Base-by-base conservation (phyloP, 768 basidiomycete species). In the Chalciporus pseudorubinellus region DNA sequence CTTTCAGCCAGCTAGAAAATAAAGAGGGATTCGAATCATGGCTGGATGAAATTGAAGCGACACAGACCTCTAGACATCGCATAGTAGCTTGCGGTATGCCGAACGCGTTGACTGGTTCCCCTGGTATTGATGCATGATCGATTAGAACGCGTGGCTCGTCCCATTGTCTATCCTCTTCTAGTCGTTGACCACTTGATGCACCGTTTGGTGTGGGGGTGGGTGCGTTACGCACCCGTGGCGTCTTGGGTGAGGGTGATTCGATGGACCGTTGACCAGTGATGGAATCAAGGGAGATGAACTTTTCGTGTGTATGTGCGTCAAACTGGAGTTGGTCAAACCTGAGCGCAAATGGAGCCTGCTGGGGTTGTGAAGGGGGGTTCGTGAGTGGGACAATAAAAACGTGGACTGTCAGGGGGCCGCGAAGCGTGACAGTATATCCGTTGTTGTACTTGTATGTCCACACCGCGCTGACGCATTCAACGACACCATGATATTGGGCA, bases 41-140 rank as follows among this genome's bases (percentile, higher is more conserved):
- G 31, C n/a, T 19, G 33, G 22, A 39, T 43, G 36, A 20, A 51
- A 24, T 20, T 21, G 48, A 22, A 39, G 45, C 16, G 20, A 29
- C 44, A 65, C 77, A 50, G 50, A 87, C 86, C 78, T 92, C 90
- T 31, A 92, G 72, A 77, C 89, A 91, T 48, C 90, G 77, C 91
- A 92, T 92, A 16, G 90, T 90, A 3, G 88, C 89, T 63, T 92
- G 89, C 6, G 90, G 89, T 47, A 92, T 89, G 5, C 90, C 90
- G 70, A 92, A 92, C 19, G 87, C 87, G 61, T 92, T 92, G 46
- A 92, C 87, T 9, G 90, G 90, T 60, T 91, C 89, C 5, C 82
- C 81, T 12, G 91, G 90, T 58, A 91, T 80, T n/a, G 74, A 74
- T 28, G 80, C 86, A 31, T 72, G 73, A 16, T 83, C 81, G 42